phyloP scores from a whole-genome alignment of 257 asterid genomes.

The Echites panduratus region DNA sequence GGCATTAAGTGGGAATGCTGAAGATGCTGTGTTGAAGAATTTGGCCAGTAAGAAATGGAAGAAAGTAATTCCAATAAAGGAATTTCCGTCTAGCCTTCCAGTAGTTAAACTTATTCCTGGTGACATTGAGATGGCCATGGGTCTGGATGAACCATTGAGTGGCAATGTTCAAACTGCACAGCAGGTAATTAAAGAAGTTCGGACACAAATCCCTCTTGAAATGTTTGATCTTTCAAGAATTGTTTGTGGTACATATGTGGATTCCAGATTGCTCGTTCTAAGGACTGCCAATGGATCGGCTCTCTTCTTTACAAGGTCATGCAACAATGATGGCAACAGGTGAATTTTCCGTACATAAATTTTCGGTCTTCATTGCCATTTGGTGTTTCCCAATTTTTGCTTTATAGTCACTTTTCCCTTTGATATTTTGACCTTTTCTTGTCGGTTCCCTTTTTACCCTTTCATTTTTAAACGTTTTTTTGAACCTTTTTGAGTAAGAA shows the following conservation, averaged over 20 bases:
- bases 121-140: constrained; percentile 56
- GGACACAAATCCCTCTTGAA: constrained; percentile 77
- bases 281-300: constrained; percentile 76
- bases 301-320: constrained; percentile 51
- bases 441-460: no score
- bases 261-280: constrained; percentile 71
- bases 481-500: no score
- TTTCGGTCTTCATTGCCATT: no score
- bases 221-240: constrained; percentile 65
- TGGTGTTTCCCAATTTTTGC: no score
- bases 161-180: constrained; percentile 37
- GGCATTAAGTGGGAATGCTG: constrained; percentile 31
- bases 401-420: no score
- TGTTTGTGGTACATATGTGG: constrained; percentile 84
- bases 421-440: no score
- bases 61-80: constrained; percentile 50
- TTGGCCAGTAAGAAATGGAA: constrained; percentile 73
- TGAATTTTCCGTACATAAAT: neutral
- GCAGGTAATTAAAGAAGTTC: constrained; percentile 51
- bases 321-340: neutral
- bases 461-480: no score
- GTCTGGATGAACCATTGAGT: constrained; percentile 48
- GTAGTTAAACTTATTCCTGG: constrained; percentile 62
- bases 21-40: constrained; percentile 44
- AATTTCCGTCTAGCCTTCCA: constrained; percentile 73